Percentiles rank a stretch among this genome's conserved stretches.
phyloP scores from a whole-genome alignment of 169 alveolate species.

The Plasmodium gallinaceum region DNA sequence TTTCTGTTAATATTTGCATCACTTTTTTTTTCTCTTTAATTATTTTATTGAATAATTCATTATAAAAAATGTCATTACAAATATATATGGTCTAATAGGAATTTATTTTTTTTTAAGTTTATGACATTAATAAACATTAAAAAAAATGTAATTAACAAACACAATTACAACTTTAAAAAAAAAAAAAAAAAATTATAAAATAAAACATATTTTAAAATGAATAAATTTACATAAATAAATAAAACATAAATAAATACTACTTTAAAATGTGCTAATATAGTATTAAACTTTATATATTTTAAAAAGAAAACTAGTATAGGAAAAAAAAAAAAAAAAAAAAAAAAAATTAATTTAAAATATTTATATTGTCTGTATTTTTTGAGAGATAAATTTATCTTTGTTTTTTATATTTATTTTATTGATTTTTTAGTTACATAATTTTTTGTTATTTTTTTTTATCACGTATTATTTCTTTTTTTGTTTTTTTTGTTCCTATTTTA shows the following conservation, averaged over 20 bases:
- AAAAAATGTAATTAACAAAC: constrained; percentile 3
- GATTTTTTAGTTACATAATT: too few relatives aligned
- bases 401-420: too few relatives aligned
- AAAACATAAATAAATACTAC: constrained; percentile 7
- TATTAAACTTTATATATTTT: too few relatives aligned
- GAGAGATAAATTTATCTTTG: too few relatives aligned
- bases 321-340: neutral
- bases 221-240: neutral
- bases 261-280: too few relatives aligned
- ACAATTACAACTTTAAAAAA: constrained; percentile 24
- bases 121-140: constrained; percentile 1
- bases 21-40: too few relatives aligned
- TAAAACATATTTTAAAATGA: neutral
- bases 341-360: neutral
- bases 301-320: neutral
- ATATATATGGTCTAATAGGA: neutral
- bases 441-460: too few relatives aligned
- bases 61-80: neutral
- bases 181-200: neutral
- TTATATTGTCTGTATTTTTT: neutral
- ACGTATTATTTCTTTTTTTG: too few relatives aligned
- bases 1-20: neutral
- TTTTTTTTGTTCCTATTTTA: too few relatives aligned
- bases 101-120: neutral
- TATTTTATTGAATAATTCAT: too few relatives aligned